These are phyloP conservation scores for Candida ficus DNA, from an alignment of 805 yeast species.

Conservation along the genomic window DNA sequence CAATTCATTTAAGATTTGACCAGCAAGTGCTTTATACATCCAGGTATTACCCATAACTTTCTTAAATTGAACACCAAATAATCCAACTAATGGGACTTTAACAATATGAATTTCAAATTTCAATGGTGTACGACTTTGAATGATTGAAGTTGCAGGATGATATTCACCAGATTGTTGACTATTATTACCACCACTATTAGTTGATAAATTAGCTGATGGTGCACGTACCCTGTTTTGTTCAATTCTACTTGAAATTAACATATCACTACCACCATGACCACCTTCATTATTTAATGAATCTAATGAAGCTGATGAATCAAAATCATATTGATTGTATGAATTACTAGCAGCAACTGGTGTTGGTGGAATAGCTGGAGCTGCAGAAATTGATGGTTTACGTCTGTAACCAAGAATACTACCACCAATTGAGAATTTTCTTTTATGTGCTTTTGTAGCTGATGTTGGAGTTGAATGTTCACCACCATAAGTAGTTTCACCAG, in stretches of 20 bases:
- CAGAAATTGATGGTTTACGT: slow-evolving; percentile 32
- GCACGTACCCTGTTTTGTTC: slow-evolving; percentile 37
- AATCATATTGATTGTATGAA: slow-evolving; percentile 30
- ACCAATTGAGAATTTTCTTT: slow-evolving; percentile 62
- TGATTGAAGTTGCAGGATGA: slow-evolving; percentile 2
- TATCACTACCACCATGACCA: slow-evolving; percentile 38
- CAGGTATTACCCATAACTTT: slow-evolving; percentile 91
- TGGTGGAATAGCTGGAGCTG: slow-evolving; percentile 40
- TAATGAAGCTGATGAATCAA: slow-evolving; percentile 41
- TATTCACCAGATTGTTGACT: neutral
- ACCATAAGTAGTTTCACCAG: slow-evolving; percentile 16
- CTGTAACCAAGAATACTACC: slow-evolving; percentile 47
- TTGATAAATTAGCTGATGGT: slow-evolving; percentile 7
- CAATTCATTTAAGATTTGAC: slow-evolving; percentile 54
- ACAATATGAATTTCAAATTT: slow-evolving; percentile 89
- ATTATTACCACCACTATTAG: slow-evolving; percentile 2
- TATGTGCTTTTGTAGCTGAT: slow-evolving; percentile 35
- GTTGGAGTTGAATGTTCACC: slow-evolving; percentile 20
- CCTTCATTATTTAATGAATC: slow-evolving; percentile 56
- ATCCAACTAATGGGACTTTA: slow-evolving; percentile 82
- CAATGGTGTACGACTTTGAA: slow-evolving; percentile 52
- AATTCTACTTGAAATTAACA: slow-evolving; percentile 54
- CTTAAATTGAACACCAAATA: slow-evolving; percentile 93
- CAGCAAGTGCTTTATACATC: slow-evolving; percentile 89
- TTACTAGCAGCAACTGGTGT: slow-evolving; percentile 46